A percentile compares a stretch with the other conserved stretches of the same genome.
Conservation (phyloP, 805 yeast genomes). For the Wickerhamiella alocasiicola region DNA sequence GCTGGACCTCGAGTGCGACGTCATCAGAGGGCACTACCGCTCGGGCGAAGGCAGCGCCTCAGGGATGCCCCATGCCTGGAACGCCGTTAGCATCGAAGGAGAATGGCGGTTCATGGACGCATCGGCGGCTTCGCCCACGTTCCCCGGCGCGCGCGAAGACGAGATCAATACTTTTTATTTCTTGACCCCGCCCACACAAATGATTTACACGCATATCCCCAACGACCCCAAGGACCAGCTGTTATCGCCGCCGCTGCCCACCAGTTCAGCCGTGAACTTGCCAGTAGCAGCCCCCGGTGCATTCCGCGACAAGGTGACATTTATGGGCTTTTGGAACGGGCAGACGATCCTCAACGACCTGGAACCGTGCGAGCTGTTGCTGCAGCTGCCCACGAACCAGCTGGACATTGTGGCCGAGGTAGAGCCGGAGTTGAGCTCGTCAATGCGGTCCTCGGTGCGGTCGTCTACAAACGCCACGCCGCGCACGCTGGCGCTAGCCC, state of each 20-base stretch:
- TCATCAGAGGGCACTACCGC: conserved; percentile 73
- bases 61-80: conserved; percentile 66
- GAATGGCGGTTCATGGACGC: conserved; percentile 76
- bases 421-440: conserved; percentile 17
- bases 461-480: conserved; percentile 25
- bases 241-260: conserved; percentile 72
- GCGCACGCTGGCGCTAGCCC: conserved; percentile 54
- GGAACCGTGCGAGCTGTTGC: conserved; percentile 68
- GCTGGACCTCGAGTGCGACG: conserved; percentile 59
- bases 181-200: conserved; percentile 57
- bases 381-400: conserved; percentile 50
- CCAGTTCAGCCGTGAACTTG: conserved; percentile 59
- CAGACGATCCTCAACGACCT: conserved; percentile 57
- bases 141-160: conserved; percentile 38
- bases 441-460: not conserved
- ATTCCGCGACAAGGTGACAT: conserved; percentile 43
- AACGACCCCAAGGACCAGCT: conserved; percentile 69
- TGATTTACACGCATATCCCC: conserved; percentile 82
- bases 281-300: conserved; percentile 84
- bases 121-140: conserved; percentile 46
- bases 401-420: conserved; percentile 50
- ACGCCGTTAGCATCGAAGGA: conserved; percentile 59
- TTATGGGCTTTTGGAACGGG: conserved; percentile 65
- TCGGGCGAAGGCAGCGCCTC: conserved; percentile 47
- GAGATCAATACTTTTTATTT: conserved; percentile 52